A percentile compares a stretch with the other conserved stretches of the same genome.
These are phyloP conservation scores for Kitagawia praeruptora DNA, from an alignment of 129 eudicot genomes.

Conservation along the genomic window DNA sequence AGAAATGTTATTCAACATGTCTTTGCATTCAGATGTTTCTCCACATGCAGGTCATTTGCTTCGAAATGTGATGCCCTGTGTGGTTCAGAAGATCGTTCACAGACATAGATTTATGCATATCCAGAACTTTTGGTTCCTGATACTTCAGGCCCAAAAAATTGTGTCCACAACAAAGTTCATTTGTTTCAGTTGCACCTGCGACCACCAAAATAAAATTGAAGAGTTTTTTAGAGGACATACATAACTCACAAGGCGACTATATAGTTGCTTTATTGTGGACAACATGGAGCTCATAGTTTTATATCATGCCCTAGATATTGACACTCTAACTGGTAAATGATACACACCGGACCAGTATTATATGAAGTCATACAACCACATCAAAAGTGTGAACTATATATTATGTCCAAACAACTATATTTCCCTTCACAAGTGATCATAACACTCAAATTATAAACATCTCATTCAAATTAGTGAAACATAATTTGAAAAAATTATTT, in stretches of 20 bases:
- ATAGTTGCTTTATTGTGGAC: not conserved
- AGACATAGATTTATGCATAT: slow-evolving; percentile 55
- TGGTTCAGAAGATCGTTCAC: slow-evolving; percentile 62
- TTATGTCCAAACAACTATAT: not conserved
- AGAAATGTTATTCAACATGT: slow-evolving; percentile 54
- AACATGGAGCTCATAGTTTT: not conserved
- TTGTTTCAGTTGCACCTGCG: slow-evolving; percentile 41
- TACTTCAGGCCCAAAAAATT: slow-evolving; percentile 14
- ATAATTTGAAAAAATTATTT: too few relatives aligned
- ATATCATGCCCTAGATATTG: not conserved
- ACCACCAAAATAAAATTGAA: slow-evolving; percentile 39
- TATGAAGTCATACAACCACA: not conserved
- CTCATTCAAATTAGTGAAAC: too few relatives aligned
- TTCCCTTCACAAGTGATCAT: not conserved
- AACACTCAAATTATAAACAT: not conserved
- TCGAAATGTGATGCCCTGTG: slow-evolving; percentile 43
- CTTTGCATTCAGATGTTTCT: slow-evolving; percentile 38
- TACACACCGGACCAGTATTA: not conserved
- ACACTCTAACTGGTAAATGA: not conserved
- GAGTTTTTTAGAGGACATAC: not conserved
- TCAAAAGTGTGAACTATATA: not conserved
- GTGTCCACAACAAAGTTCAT: slow-evolving; percentile 14
- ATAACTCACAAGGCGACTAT: not conserved
- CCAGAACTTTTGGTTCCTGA: slow-evolving; percentile 42
- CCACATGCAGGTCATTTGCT: slow-evolving; percentile 32